Conservation (phyloP, 2,329 filamentous ascomycete species). For the Aspergillus cejpii region DNA sequence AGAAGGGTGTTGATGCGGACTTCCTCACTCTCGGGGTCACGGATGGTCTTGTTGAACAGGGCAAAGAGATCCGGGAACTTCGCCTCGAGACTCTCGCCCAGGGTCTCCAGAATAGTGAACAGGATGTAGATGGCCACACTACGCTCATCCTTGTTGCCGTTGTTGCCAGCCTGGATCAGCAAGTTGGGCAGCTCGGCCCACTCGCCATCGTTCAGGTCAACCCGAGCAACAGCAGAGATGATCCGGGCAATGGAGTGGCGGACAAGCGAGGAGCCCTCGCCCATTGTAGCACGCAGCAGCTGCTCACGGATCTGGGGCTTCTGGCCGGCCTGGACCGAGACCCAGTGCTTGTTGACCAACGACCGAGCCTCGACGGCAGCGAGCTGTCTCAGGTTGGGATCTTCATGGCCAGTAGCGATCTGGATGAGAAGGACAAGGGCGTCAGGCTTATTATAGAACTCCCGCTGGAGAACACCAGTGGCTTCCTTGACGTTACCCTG, state of each 20-base stretch:
- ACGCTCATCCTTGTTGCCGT: constrained; percentile 66
- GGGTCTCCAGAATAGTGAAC: constrained; percentile 81
- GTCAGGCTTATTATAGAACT: constrained; percentile 81
- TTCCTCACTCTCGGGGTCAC: constrained; percentile 82
- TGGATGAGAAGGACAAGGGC: constrained; percentile 82
- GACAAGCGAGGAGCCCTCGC: constrained; percentile 67
- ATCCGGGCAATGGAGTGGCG: constrained; percentile 84
- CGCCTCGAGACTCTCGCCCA: constrained; percentile 76
- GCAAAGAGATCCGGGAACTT: constrained; percentile 72
- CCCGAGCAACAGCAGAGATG: constrained; percentile 75
- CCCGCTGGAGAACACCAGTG: constrained; percentile 83
- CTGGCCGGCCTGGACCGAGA: constrained; percentile 62
- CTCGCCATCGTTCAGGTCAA: constrained; percentile 80
- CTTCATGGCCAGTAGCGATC: constrained; percentile 71
- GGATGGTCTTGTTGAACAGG: constrained; percentile 79
- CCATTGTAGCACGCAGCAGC: constrained; percentile 74
- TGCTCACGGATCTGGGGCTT: constrained; percentile 75
- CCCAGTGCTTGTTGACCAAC: constrained; percentile 81
- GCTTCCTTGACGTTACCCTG: constrained; percentile 84
- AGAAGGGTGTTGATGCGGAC: constrained; percentile 93
- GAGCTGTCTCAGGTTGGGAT: constrained; percentile 70
- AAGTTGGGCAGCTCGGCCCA: constrained; percentile 75
- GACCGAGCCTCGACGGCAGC: constrained; percentile 85
- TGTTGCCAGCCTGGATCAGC: constrained; percentile 72
- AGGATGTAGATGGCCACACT: constrained; percentile 91